Evolutionary conservation across 352 stramenopile species (phyloP).

Genomic region (Hyaloperonospora brassicae): DNA sequence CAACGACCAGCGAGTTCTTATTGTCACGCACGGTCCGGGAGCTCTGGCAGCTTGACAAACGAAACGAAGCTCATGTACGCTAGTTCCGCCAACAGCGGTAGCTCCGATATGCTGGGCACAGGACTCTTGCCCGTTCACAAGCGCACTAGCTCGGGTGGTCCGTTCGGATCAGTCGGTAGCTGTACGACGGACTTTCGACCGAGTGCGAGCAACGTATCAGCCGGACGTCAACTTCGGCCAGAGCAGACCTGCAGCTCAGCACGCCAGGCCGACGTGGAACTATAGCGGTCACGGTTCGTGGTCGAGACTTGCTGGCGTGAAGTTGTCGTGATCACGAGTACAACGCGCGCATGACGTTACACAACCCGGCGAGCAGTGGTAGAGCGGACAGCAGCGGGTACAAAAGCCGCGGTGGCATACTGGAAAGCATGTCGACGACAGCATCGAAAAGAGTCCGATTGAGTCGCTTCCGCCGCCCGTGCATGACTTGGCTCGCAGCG

Average conservation of each 20-base stretch:
- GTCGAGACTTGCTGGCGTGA: neutral
- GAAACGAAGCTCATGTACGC: slow-evolving; percentile 26
- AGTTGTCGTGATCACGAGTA: neutral
- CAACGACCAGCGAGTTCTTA: slow-evolving; percentile 7
- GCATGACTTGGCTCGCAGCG: neutral
- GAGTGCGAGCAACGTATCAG: slow-evolving; percentile 3
- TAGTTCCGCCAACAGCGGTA: slow-evolving; percentile 22
- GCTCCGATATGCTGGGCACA: slow-evolving; percentile 21
- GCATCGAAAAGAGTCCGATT: slow-evolving; percentile 10
- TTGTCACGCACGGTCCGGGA: slow-evolving; percentile 10
- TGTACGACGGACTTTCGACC: slow-evolving; percentile 3
- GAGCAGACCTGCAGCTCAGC: slow-evolving; percentile 19
- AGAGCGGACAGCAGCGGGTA: too few relatives aligned
- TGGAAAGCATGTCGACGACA: slow-evolving; percentile 20
- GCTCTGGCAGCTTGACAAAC: slow-evolving; percentile 20
- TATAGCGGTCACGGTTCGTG: slow-evolving; percentile 13
- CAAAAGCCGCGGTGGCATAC: neutral
- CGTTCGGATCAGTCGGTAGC: slow-evolving; percentile 4
- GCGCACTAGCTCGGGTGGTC: slow-evolving; percentile 21
- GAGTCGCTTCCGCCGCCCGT: neutral
- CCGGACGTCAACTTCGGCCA: slow-evolving; percentile 18
- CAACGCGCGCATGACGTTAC: too few relatives aligned
- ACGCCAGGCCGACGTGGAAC: slow-evolving; percentile 26
- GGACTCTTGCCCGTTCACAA: slow-evolving; percentile 22
- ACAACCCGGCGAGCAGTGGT: too few relatives aligned